Percentiles rank a stretch among this genome's conserved stretches.
Evolutionary conservation across 1,284 basidiomycete species (phyloP).

Genomic region (Ganoderma leucocontextum): DNA sequence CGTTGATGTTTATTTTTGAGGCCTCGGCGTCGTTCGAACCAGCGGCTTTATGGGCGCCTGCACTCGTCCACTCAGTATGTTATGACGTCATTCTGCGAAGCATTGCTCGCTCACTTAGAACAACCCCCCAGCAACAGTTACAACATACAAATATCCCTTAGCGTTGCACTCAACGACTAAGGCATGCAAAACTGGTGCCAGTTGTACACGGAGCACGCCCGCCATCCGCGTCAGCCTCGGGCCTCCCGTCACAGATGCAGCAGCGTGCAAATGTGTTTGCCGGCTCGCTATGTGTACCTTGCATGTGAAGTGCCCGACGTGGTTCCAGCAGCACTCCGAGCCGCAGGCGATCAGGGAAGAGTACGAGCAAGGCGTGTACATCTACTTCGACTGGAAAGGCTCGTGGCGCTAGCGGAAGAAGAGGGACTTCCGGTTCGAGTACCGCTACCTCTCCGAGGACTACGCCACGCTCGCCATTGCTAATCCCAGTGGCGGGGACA

Average conservation of each 20-base stretch:
- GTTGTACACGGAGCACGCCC: slow-evolving; percentile 38
- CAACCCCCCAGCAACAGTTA: slow-evolving; percentile 41
- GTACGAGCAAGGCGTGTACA: slow-evolving; percentile 98
- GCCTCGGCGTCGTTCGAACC: too few relatives aligned
- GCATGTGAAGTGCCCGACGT: slow-evolving; percentile 98
- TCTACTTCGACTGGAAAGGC: slow-evolving; percentile 97
- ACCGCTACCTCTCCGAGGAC: slow-evolving; percentile 91
- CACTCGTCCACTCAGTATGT: too few relatives aligned
- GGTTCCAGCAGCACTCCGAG: slow-evolving; percentile 99
- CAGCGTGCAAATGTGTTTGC: slow-evolving; percentile 65
- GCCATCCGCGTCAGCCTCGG: slow-evolving; percentile 44
- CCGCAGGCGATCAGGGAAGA: slow-evolving; percentile 99
- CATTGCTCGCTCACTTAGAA: too few relatives aligned
- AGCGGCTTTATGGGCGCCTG: too few relatives aligned
- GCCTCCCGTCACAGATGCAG: slow-evolving; percentile 42
- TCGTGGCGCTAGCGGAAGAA: slow-evolving; percentile 99
- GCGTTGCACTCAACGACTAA: slow-evolving; percentile 62
- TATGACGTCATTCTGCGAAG: too few relatives aligned
- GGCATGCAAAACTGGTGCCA: slow-evolving; percentile 36
- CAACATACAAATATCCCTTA: slow-evolving; percentile 67
- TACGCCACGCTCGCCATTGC: slow-evolving; percentile 46
- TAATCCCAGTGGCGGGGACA: not conserved
- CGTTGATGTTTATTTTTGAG: too few relatives aligned
- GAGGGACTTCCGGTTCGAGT: slow-evolving; percentile 97
- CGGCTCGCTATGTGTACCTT: slow-evolving; percentile 66